A percentile compares a stretch with the other conserved stretches of the same genome.
Conservation (phyloP, 2,329 filamentous ascomycete genomes). For the Diaporthe eres region DNA sequence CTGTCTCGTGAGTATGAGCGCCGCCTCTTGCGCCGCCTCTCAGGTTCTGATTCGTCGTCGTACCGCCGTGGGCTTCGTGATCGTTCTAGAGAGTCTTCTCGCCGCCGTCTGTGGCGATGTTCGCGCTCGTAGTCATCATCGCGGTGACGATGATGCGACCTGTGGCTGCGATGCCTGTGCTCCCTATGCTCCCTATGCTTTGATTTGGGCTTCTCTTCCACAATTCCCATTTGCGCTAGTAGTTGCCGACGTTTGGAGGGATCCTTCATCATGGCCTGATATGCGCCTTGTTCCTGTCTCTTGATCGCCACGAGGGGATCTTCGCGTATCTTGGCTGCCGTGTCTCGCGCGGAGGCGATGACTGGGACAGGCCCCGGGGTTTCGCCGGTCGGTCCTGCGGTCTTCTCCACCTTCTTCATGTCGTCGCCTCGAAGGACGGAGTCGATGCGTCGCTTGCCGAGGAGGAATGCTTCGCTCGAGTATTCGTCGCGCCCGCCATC, state of each 20-base stretch:
- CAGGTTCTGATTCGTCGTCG: slow-evolving; percentile 57
- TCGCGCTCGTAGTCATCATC: slow-evolving; percentile 58
- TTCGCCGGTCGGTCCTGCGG: slow-evolving; percentile 71
- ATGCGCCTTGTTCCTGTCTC: slow-evolving; percentile 87
- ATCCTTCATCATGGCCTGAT: slow-evolving; percentile 85
- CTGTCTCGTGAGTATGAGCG: slow-evolving; percentile 61
- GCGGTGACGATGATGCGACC: slow-evolving; percentile 59
- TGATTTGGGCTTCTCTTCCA: slow-evolving; percentile 57
- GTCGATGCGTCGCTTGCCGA: slow-evolving; percentile 94
- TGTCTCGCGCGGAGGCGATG: slow-evolving; percentile 83
- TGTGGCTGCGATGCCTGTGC: slow-evolving; percentile 59
- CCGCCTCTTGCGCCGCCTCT: slow-evolving; percentile 58
- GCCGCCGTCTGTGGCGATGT: slow-evolving; percentile 57
- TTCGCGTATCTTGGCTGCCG: slow-evolving; percentile 86
- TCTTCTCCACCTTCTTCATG: slow-evolving; percentile 84
- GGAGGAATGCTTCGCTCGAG: slow-evolving; percentile 92
- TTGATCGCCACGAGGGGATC: slow-evolving; percentile 96
- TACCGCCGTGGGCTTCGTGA: slow-evolving; percentile 57
- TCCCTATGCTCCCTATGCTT: slow-evolving; percentile 55
- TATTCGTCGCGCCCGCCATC: slow-evolving; percentile 82
- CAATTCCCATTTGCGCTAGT: slow-evolving; percentile 73
- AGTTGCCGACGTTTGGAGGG: slow-evolving; percentile 77
- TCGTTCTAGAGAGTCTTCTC: slow-evolving; percentile 60
- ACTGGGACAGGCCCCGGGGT: slow-evolving; percentile 70
- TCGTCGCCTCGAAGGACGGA: slow-evolving; percentile 84